Base-by-base conservation (phyloP, 495 filamentous ascomycete species). In the Thermothielavioides terrestris region DNA sequence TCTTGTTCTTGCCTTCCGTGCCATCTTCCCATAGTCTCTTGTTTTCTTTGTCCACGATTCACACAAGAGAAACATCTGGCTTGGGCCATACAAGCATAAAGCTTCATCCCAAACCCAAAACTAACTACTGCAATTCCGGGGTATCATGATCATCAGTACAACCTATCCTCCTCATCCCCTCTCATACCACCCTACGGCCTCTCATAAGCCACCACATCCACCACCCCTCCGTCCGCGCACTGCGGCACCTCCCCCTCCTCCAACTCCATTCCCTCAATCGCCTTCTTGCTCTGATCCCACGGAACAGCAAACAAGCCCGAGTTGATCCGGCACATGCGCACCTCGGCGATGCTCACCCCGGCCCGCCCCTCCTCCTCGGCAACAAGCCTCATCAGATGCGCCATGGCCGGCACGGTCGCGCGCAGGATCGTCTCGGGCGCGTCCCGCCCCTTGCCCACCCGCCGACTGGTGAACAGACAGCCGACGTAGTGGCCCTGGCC, bases 291-390 rank as follows among this genome's bases (percentile, higher is more conserved):
- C 31, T 32, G n/a, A 35, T 28, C 36, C 64, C 64, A 65, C 42
- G 57, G 55, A 11, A 66, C 57, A 4, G 21, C 53, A 53, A 59
- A 65, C 25, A 57, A 15, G 17, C 59, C 57, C 45, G 57, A 45
- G 41, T 59, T 61, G 23, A 64, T 58, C 39, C 18, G 47, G 23
- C 59, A 58, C 60, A 67, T 65, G 25, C 64, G 52, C 9, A 67
- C 28, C 48, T 59, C 55, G 10, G 28, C 36, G 1, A 60, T 35
- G 5, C 12, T 8, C 23, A 32, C 14, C 10, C 35, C 38, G 10
- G 27, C 20, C 11, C 40, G 14, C 27, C 20, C 28, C 12, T 30
- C 46, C 31, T 56, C 46, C 22, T 17, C 41, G 25, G 11, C 40
- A 31, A 65, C 47, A 44, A 54, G 42, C 38, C 40, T n/a, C 50